Evolutionary conservation across 345 rosid genomes (phyloP), one percentile per base, ranked within the genome.

Genomic region (Carallia brachiata): DNA sequence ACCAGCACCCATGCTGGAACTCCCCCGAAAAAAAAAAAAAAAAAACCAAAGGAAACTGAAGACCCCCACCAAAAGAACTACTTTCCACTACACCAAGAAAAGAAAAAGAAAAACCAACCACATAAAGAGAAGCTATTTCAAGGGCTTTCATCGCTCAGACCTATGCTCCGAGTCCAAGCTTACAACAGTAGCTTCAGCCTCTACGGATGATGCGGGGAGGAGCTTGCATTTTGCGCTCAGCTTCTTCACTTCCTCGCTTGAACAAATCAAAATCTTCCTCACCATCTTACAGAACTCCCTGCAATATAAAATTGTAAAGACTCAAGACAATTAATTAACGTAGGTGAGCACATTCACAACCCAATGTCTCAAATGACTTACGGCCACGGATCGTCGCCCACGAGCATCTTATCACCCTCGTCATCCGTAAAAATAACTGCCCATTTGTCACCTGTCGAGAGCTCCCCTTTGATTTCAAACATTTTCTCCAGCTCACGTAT

Each of bases 341-440:
- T 6, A 37, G 28, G 62, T 1, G 63, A 12, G 52, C 32, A 16
- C 5, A 16, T 69, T 23, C 50, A 7, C 59, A 7, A 28, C 36
- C 19, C 6, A 30, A 40, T 68, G 36, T 28, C 19, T 19, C 28
- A 23, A 44, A 66, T 67, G 52, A 80, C 98, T 88, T 88, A 94
- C 98, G 31, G 77, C 98, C 98, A 94, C 32, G 97, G 98, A 77
- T 94, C 93, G 48, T 94, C 98, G 1, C 98, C 98, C 36, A 94
- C 82, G 52, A 94, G 96, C 98, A 91, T 94, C 91, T 86, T 85
- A 74, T 94, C 98, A 12, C 93, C 98, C 73, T 94, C 97, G 66
- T 91, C 86, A 77, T 94, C 98, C 5, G 95, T 94, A 63, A 87
- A 91, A 63, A 91, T 93, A 70, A 94, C 82, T 71, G 87, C 87